Evolutionary conservation across 805 yeast species (phyloP), one percentile per base, ranked within the genome.

Genomic region (Yarrowia bubula): DNA sequence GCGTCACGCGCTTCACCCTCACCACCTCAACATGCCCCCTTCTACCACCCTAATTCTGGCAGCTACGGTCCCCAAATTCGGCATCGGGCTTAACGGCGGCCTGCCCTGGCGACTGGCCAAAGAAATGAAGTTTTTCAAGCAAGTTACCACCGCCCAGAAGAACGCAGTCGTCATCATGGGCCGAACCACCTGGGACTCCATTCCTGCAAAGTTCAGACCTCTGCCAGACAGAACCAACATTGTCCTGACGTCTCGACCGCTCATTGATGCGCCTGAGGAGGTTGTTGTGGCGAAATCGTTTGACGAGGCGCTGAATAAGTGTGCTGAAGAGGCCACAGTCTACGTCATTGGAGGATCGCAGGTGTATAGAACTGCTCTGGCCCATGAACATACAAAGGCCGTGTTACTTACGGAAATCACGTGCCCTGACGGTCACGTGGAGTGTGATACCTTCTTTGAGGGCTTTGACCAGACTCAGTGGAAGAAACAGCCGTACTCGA

Each of bases 271-370:
- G 17, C 57, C 51, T 7, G 51, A 11, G 39, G 50, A 31, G 35
- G 80, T 78, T 8, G 44, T 75, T 28, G 70, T 72, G 1, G 81
- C 83, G 17, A 72, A 76, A 35, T 80, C 86, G 0, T 70, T 86
- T 15, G 75, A 77, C 6, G 75, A 75, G 1, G 84, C 88, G 0
- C 67, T 85, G 8, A 67, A 51, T 11, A 66, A 67, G 64, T 67
- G 67, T 14, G 61, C 62, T 1, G 32, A 57, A 68, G 71, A 4
- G 18, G 88, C 85, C 58, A 83, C 84, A 55, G 80, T 95, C 0
- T 95, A 86, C 72, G 82, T 95, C 31, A 93, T 95, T 68, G 99
- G 99, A 3, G 99, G 99, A 0, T 95, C 92, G 0, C 92, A 92
- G 73, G 79, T 95, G 8, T 95, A 95, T 76, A 81, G 84, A 61